phyloP scores from a whole-genome alignment of 352 stramenopile species.

The Globisporangium spinosum region DNA sequence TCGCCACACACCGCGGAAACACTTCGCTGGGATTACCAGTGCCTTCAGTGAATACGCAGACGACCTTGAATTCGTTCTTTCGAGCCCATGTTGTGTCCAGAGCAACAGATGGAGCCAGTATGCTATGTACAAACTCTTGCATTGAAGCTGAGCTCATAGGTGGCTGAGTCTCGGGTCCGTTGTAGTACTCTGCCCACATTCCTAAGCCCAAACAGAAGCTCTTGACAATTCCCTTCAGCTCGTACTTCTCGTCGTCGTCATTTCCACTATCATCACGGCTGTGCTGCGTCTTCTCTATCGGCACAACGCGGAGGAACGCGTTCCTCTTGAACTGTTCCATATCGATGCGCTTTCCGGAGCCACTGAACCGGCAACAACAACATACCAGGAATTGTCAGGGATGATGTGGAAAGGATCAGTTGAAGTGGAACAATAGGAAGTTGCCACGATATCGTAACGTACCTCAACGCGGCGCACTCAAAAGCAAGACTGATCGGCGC shows the following conservation, averaged over 20 bases:
- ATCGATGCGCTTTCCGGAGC: slow-evolving; percentile 15
- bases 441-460: background rate
- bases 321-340: slow-evolving; percentile 24
- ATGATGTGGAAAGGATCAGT: background rate
- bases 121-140: background rate
- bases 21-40: slow-evolving; percentile 12
- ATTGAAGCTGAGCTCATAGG: background rate
- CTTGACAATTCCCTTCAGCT: slow-evolving; percentile 20
- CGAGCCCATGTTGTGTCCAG: slow-evolving; percentile 19
- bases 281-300: background rate
- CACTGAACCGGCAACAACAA: slow-evolving; percentile 12
- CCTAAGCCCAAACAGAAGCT: slow-evolving; percentile 27
- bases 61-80: slow-evolving; percentile 15
- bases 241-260: slow-evolving; percentile 24
- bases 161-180: background rate
- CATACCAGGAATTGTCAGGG: background rate
- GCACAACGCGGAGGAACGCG: slow-evolving; percentile 19
- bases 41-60: slow-evolving; percentile 33
- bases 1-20: slow-evolving; percentile 26
- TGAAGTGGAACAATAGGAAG: background rate
- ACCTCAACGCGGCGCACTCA: slow-evolving; percentile 26
- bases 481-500: slow-evolving; percentile 30
- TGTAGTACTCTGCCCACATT: slow-evolving; percentile 19
- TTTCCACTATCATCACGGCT: slow-evolving; percentile 3
- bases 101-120: background rate